Conservation (phyloP, 441 rosid species). For the Melianthus villosus region DNA sequence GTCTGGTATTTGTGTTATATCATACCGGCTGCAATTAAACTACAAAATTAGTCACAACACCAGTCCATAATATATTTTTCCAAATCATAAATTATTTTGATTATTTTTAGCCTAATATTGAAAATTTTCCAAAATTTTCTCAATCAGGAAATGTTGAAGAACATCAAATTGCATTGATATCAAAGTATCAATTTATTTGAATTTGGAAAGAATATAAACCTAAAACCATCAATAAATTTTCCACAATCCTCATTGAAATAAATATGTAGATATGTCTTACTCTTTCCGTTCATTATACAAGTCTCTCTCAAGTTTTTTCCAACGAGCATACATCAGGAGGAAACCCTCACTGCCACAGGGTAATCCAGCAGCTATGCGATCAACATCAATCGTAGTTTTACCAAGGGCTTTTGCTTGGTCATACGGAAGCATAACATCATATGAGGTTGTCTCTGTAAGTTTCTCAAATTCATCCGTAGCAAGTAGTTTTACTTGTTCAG, state of each 20-base stretch:
- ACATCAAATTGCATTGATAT: not conserved
- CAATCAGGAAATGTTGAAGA: conserved; percentile 3
- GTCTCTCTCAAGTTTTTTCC: conserved; percentile 98
- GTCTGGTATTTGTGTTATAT: conserved; percentile 97
- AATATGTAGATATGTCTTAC: conserved; percentile 25
- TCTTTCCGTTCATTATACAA: conserved; percentile 93
- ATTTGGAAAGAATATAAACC: not conserved
- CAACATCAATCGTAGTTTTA: conserved; percentile 86
- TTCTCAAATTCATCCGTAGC: conserved; percentile 91
- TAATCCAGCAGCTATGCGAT: conserved; percentile 96
- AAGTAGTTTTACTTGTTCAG: conserved; percentile 86
- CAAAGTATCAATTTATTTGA: not conserved
- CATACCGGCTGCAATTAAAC: conserved; percentile 73
- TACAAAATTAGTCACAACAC: conserved; percentile 9
- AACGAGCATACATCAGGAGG: conserved; percentile 97
- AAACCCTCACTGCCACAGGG: conserved; percentile 99
- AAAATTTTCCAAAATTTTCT: too few relatives aligned
- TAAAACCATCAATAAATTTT: too few relatives aligned
- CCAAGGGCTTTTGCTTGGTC: conserved; percentile 99
- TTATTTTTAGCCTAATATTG: too few relatives aligned
- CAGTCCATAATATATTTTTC: not conserved
- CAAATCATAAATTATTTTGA: not conserved
- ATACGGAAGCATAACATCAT: conserved; percentile 74
- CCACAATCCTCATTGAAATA: too few relatives aligned
- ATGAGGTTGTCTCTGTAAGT: conserved; percentile 57